These are phyloP conservation scores for Backusella parvicylindrica DNA, from an alignment of 192 early-diverging fungal genomes.

Conservation along the genomic window DNA sequence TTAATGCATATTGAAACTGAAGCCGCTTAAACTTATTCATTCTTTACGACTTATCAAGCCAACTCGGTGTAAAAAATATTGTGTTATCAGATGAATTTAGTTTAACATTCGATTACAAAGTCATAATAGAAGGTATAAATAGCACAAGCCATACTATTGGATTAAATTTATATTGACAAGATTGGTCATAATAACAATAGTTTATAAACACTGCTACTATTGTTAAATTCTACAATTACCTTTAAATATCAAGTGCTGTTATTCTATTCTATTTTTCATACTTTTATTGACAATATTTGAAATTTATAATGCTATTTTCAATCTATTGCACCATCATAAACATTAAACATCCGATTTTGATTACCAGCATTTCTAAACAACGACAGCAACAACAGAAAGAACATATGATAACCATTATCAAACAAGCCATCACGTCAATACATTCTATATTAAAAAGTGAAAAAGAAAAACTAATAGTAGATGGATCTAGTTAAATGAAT, in stretches of 20 bases:
- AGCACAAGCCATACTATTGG: not conserved
- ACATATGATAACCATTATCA: not conserved
- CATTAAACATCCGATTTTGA: not conserved
- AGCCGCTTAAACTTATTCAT: slow-evolving; percentile 40
- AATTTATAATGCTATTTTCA: not conserved
- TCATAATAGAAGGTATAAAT: not conserved
- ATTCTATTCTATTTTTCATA: not conserved
- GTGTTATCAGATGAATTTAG: slow-evolving; percentile 84
- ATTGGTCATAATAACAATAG: not conserved
- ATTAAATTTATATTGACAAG: not conserved
- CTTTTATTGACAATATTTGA: not conserved
- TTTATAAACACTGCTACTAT: too few relatives aligned
- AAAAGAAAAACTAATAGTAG: slow-evolving; percentile 47
- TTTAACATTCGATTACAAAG: slow-evolving; percentile 34
- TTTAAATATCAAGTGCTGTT: too few relatives aligned
- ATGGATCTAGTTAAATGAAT: slow-evolving; percentile 58
- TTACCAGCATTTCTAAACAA: not conserved
- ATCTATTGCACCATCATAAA: not conserved
- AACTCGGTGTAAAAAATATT: slow-evolving; percentile 88
- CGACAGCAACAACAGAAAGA: not conserved
- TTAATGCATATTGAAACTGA: not conserved
- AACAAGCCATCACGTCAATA: too few relatives aligned
- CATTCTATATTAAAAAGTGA: not conserved
- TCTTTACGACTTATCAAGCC: slow-evolving; percentile 82
- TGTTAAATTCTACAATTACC: too few relatives aligned